phyloP scores from a whole-genome alignment of 2,329 filamentous ascomycete genomes.

The Cladophialophora psammophila region DNA sequence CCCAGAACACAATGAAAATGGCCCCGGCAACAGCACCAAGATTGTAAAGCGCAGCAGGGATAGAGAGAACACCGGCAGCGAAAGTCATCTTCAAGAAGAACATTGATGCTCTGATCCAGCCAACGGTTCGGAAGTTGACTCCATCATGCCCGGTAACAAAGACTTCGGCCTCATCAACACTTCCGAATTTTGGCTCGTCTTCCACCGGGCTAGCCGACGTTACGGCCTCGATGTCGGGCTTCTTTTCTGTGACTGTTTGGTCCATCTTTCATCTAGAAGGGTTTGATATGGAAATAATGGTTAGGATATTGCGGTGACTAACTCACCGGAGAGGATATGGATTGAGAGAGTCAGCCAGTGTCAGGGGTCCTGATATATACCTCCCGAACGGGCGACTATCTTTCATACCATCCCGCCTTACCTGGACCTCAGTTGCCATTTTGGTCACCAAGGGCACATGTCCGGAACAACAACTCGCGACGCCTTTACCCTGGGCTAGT shows the following conservation, averaged over 20 bases:
- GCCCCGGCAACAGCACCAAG: conserved; percentile 58
- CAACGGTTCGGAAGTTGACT: conserved; percentile 58
- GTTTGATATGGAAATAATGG: neutral
- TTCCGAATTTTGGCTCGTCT: neutral
- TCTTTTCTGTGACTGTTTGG: conserved; percentile 6
- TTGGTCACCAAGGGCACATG: neutral
- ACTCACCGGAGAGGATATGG: neutral
- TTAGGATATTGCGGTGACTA: neutral
- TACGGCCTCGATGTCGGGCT: conserved; percentile 12
- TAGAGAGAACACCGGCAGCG: conserved; percentile 88
- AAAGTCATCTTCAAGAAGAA: conserved; percentile 74
- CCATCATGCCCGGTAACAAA: conserved; percentile 55
- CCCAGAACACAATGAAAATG: conserved; percentile 58
- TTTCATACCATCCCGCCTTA: neutral
- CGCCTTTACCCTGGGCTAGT: neutral
- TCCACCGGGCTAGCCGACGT: conserved; percentile 2
- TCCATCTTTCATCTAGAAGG: neutral
- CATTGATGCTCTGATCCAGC: conserved; percentile 57
- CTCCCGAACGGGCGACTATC: neutral
- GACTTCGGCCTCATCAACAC: conserved; percentile 46
- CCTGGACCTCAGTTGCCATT: neutral
- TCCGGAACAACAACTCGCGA: neutral
- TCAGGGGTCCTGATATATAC: neutral
- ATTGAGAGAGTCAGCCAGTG: neutral
- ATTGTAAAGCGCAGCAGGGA: conserved; percentile 57